Conservation (phyloP, 352 stramenopile species). For the Pythium oligandrum region DNA sequence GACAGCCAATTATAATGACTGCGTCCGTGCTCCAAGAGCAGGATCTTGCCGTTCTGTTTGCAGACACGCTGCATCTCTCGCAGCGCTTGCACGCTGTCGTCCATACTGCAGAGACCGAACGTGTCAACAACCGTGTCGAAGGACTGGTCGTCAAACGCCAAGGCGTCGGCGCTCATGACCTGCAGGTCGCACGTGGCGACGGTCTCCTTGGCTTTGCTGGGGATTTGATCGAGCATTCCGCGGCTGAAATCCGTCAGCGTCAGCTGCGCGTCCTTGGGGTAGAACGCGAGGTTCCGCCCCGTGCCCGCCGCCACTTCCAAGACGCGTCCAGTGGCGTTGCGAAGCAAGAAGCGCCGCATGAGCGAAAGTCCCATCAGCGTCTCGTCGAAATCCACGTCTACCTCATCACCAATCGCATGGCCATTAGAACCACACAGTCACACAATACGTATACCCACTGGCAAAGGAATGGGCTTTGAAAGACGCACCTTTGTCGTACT, state of each 20-base stretch:
- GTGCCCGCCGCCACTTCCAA: constrained; percentile 95
- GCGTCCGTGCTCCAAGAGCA: constrained; percentile 94
- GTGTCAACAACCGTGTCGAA: constrained; percentile 97
- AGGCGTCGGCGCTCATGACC: constrained; percentile 53
- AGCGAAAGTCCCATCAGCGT: constrained; percentile 73
- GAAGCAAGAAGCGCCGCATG: constrained; percentile 78
- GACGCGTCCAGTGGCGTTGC: constrained; percentile 61
- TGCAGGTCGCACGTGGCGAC: constrained; percentile 27
- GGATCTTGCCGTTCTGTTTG: constrained; percentile 78
- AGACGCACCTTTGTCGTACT: constrained; percentile 61
- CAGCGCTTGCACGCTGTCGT: constrained; percentile 89
- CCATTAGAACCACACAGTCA: not conserved
- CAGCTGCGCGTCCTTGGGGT: constrained; percentile 42
- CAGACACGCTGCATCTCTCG: constrained; percentile 93
- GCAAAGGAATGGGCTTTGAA: not conserved
- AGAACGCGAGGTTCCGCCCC: constrained; percentile 91
- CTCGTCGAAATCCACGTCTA: constrained; percentile 77
- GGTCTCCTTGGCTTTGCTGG: constrained; percentile 14
- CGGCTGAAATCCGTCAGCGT: constrained; percentile 71
- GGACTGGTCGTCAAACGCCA: constrained; percentile 59
- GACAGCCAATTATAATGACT: constrained; percentile 89
- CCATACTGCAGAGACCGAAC: constrained; percentile 95
- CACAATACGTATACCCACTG: no score
- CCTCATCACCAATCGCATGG: not conserved
- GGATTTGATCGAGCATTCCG: constrained; percentile 69